These are phyloP conservation scores for Colletotrichum cordylinicola DNA, from an alignment of 2,329 filamentous ascomycete genomes.

Conservation along the genomic window DNA sequence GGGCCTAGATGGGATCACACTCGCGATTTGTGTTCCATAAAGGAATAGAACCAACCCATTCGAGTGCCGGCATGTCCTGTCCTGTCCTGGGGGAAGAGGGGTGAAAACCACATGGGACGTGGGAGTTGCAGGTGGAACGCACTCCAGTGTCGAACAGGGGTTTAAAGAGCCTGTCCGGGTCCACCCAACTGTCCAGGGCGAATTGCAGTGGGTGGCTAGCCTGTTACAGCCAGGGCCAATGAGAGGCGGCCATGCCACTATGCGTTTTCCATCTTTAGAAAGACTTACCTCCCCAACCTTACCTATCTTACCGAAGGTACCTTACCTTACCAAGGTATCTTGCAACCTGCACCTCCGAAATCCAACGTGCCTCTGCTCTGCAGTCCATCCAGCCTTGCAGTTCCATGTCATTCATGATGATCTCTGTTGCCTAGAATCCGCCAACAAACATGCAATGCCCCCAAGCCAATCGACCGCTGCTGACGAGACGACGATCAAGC, in stretches of 20 bases:
- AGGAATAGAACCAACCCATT: not conserved
- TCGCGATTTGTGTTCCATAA: not conserved
- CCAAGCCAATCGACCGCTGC: not conserved
- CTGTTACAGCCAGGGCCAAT: not conserved
- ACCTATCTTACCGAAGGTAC: not conserved
- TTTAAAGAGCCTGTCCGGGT: not conserved
- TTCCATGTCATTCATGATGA: not conserved
- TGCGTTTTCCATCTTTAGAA: slow-evolving; percentile 13
- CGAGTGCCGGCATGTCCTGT: slow-evolving; percentile 11
- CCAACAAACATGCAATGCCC: not conserved
- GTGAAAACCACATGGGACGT: not conserved
- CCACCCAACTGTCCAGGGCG: not conserved
- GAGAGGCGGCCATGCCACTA: not conserved
- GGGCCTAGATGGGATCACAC: not conserved
- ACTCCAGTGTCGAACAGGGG: not conserved
- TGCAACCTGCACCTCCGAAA: not conserved
- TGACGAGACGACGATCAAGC: not conserved
- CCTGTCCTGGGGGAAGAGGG: not conserved
- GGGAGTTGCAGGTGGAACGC: not conserved
- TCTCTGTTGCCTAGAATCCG: not conserved
- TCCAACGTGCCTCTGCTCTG: not conserved
- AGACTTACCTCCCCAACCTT: not conserved
- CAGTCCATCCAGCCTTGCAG: not conserved
- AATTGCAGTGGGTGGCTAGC: not conserved
- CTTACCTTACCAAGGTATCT: not conserved